Base-by-base conservation (phyloP, 805 yeast species). In the Ascoidea asiatica region DNA sequence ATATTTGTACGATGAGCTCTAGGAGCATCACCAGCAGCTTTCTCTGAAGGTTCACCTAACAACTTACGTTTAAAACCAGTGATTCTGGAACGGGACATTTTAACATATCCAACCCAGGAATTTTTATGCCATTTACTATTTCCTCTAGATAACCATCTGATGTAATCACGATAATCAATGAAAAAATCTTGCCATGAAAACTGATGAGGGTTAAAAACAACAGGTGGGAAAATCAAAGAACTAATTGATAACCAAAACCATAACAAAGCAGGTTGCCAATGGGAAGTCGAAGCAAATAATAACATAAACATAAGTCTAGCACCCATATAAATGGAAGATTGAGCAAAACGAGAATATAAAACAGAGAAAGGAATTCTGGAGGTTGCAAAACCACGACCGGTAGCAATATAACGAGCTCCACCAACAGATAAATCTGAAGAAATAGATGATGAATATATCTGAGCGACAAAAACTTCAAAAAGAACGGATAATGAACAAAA, bases 401-500 rank as follows among this genome's bases (percentile, higher is more conserved):
- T 87, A 8, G 95, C 79, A 50, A 90, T 82, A 57, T 90, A 90
- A 44, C 78, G 72, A 1, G 97, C 97, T 41, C 95, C 95, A 4
- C 97, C 97, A 63, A 83, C 81, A 1, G 88, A 72, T 42, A 90
- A 67, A 60, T 89, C 92, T 43, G 76, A 75, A 41, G 76, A 63
- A 52, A 90, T 65, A 0, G 96, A 73, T 53, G 77, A 75, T 4
- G 97, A 84, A 59, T 90, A 90, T 6, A 89, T 81, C 61, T 89
- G 96, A 59, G 97, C 87, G 6, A 86, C 95, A 63, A 90, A 88
- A 5, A 90, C 97, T 59, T 90, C 97, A 63, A 90, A 90, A 44
- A 89, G 63, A 2, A 97, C 97, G 2, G 97, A 83, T 47, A 89
- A 61, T 0, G 96, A 88, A 29, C 75, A 57, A 46, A 90, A 69